Base-by-base conservation (phyloP, 2,329 filamentous ascomycete genomes). In the Ambrosiella cleistominuta region DNA sequence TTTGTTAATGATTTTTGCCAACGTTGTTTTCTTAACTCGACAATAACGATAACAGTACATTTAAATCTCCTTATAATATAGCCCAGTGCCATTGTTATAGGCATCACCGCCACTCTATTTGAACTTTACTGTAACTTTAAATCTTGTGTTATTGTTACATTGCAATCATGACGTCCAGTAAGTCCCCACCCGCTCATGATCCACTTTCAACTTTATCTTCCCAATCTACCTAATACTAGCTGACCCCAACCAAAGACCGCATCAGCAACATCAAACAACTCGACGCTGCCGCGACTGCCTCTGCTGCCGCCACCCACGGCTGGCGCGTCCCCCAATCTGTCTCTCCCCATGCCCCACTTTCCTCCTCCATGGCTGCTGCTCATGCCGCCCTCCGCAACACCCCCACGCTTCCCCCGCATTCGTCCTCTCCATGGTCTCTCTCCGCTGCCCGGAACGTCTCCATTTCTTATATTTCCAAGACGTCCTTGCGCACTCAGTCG, bases 251-350 rank as follows among this genome's bases (percentile, higher is more conserved):
- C 44, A 13, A 47, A 13, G 13, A 13, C n/a, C n/a, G 13, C n/a
- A 47, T 15, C 8, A 13, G n/a, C 11, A 47, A 13, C 2, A 8
- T 17, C n/a, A 4, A 13, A 8, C 44, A 47, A 47, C 11, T 47
- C 11, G 19, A 8, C n/a, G 8, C 36, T 36, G 37, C 52, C 4
- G 37, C 52, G 1, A 9, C 37, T 27, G 52, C 52, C 61, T 79
- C 83, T 63, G 81, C 85, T 58, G 88, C 88, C 57, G 86, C 86
- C 2, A 72, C 82, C 55, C 77, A 86, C 67, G 72, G 75, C 66
- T 86, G 82, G 82, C 83, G 79, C 66, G 81, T 83, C 15, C 75
- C 75, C 50, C 76, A 68, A 2, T 68, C 76, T 71, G 75, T 75
- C 66, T 68, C 80, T 15, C 72, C 70, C 55, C 75, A 75, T 67